Percentiles rank a stretch among this genome's conserved stretches.
Evolutionary conservation across 768 basidiomycete species (phyloP).

Genomic region (Psilocybe sp.): DNA sequence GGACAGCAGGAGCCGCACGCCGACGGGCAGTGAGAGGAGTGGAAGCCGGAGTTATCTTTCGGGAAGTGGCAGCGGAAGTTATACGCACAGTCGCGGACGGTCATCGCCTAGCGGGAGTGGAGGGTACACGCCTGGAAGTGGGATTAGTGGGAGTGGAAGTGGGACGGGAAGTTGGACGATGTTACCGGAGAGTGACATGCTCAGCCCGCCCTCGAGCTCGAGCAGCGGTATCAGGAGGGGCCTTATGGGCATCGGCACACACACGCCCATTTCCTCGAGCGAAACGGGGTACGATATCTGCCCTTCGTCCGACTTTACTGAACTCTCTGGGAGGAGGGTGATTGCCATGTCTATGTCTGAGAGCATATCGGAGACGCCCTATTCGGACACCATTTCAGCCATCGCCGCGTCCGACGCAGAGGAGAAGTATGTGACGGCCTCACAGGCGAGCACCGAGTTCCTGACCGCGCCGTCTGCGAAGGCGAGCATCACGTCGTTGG

Average conservation of each 20-base stretch:
- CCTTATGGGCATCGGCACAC: constrained; percentile 1
- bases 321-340: constrained; percentile 25
- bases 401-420: constrained; percentile 17
- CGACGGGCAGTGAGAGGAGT: constrained; percentile 12
- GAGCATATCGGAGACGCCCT: constrained; percentile 23
- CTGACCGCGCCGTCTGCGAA: constrained; percentile 32
- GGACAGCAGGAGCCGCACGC: constrained; percentile 13
- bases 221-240: constrained; percentile 14
- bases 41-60: not conserved
- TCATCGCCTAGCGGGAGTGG: constrained; percentile 10
- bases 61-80: constrained; percentile 13
- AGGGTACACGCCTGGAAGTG: constrained; percentile 24
- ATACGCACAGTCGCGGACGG: constrained; percentile 2
- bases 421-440: constrained; percentile 42
- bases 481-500: constrained; percentile 26
- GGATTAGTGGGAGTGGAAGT: constrained; percentile 22
- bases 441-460: constrained; percentile 53
- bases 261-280: constrained; percentile 37
- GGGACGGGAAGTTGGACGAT: constrained; percentile 24
- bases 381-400: constrained; percentile 30
- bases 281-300: constrained; percentile 56
- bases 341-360: constrained; percentile 22
- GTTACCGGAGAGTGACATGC: constrained; percentile 2
- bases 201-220: constrained; percentile 12
- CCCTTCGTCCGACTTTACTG: constrained; percentile 47